Percentiles rank a stretch among this genome's conserved stretches.
phyloP scores from a whole-genome alignment of 306 rosid genomes.

The Crataegus laevigata region DNA sequence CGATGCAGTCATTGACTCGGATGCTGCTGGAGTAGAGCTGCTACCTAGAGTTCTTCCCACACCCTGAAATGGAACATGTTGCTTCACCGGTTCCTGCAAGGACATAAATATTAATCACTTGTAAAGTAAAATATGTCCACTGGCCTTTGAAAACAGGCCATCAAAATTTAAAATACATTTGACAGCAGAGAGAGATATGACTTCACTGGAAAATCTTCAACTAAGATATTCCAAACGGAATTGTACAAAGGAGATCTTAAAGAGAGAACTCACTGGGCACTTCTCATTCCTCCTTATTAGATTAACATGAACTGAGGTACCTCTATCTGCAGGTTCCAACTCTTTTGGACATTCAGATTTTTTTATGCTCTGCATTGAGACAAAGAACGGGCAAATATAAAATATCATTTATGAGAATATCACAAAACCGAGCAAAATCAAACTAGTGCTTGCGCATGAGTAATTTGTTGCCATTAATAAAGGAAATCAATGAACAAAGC shows the following conservation, averaged over 20 bases:
- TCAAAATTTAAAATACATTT: not conserved
- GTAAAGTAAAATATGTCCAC: not conserved
- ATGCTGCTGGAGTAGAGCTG: slow-evolving; percentile 49
- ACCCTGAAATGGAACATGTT: slow-evolving; percentile 66
- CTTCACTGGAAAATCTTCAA: not conserved
- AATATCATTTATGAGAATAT: not conserved
- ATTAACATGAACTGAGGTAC: slow-evolving; percentile 75
- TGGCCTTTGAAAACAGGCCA: not conserved
- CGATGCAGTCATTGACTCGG: slow-evolving; percentile 33
- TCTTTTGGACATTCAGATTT: slow-evolving; percentile 92
- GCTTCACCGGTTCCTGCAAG: slow-evolving; percentile 71
- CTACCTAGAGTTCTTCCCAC: slow-evolving; percentile 92
- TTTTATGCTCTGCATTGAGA: slow-evolving; percentile 68
- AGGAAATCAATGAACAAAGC: not conserved
- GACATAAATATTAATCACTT: not conserved
- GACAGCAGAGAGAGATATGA: not conserved
- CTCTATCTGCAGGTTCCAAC: slow-evolving; percentile 81
- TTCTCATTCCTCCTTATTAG: slow-evolving; percentile 77
- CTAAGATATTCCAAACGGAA: not conserved
- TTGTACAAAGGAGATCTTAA: not conserved
- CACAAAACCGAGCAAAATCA: not conserved
- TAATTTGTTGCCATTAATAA: not conserved
- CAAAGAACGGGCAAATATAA: slow-evolving; percentile 1
- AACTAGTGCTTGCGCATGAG: not conserved
- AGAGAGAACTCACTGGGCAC: slow-evolving; percentile 61